Evolutionary conservation across 192 early-diverging fungal species (phyloP).

Genomic region (Fimicolochytrium jonesii): DNA sequence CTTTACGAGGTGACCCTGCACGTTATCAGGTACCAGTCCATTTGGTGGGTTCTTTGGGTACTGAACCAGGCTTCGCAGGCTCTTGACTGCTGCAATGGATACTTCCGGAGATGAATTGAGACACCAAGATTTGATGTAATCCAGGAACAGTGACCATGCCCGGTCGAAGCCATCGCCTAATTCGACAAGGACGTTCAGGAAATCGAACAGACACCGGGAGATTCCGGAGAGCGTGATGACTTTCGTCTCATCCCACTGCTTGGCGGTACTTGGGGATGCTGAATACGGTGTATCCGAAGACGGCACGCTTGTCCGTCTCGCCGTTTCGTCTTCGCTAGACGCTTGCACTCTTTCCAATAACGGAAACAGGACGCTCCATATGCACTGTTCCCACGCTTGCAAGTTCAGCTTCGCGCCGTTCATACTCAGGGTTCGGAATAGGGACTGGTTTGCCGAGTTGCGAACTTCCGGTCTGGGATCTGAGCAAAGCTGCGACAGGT

Average conservation of each 20-base stretch:
- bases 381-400: slow-evolving; percentile 75
- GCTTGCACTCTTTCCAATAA: slow-evolving; percentile 67
- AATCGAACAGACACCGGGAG: slow-evolving; percentile 61
- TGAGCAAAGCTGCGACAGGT: slow-evolving; percentile 76
- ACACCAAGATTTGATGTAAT: slow-evolving; percentile 68
- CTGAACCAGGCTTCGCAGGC: slow-evolving; percentile 57
- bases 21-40: slow-evolving; percentile 17
- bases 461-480: slow-evolving; percentile 88
- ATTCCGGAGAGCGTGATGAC: slow-evolving; percentile 69
- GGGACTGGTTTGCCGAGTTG: slow-evolving; percentile 88
- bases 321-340: slow-evolving; percentile 34
- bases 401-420: slow-evolving; percentile 70
- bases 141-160: slow-evolving; percentile 65
- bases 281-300: neutral
- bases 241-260: slow-evolving; percentile 90
- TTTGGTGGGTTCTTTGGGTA: slow-evolving; percentile 30
- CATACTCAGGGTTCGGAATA: slow-evolving; percentile 90
- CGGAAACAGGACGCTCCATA: slow-evolving; percentile 86
- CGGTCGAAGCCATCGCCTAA: slow-evolving; percentile 61
- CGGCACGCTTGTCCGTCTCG: neutral
- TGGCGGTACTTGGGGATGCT: slow-evolving; percentile 55
- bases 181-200: slow-evolving; percentile 56
- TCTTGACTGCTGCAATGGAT: slow-evolving; percentile 68
- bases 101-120: slow-evolving; percentile 71
- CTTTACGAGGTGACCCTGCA: slow-evolving; percentile 22